Evolutionary conservation across 179 eudicot species (phyloP), one percentile per base, ranked within the genome.

Genomic region (Nepenthes alata): DNA sequence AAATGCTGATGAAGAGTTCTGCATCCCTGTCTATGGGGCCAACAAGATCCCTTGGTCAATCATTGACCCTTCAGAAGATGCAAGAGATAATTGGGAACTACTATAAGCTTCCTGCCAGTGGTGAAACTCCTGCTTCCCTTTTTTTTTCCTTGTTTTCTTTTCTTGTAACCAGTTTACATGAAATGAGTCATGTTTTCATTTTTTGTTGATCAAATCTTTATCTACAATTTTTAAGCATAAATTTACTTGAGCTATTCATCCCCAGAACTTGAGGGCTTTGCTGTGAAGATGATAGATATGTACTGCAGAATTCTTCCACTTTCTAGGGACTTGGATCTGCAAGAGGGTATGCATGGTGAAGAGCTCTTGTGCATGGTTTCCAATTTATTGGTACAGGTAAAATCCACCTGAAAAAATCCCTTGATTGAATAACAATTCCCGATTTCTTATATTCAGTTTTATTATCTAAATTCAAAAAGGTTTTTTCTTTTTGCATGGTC

Each of bases 261-360:
- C 48, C 38, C 83, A 91, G 96, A 89, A 41, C 85, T 86, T 41
- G 93, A 77, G 65, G 64, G 64, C 50, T 51, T 72, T 65, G 90
- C 88, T 50, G 79, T 77, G 59, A 74, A 70, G 75, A 85, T 91
- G 93, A 79, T 75, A 8, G 80, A 81, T 56, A 54, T 89, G 79
- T 89, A 75, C 65, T 79, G 81, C 65, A 73, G 76, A 77, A 89
- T 78, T 74, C 89, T 91, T 68, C 75, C 78, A n/a, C 88, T 91
- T 67, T 91, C 98, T 39, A 91, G 83, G 75, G 86, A 91, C 47
- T 79, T 91, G 81, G 98, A 91, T 80, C 81, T 78, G 37, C 96
- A 89, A 75, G 98, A 91, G 80, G 83, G 74, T 71, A 85, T 84
- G 95, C 79, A 81, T 69, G 98, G 98, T 52, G 98, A 91, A 83